Conservation (phyloP, 2,329 filamentous ascomycete genomes). For the Paracorniculantispora psalliotae region DNA sequence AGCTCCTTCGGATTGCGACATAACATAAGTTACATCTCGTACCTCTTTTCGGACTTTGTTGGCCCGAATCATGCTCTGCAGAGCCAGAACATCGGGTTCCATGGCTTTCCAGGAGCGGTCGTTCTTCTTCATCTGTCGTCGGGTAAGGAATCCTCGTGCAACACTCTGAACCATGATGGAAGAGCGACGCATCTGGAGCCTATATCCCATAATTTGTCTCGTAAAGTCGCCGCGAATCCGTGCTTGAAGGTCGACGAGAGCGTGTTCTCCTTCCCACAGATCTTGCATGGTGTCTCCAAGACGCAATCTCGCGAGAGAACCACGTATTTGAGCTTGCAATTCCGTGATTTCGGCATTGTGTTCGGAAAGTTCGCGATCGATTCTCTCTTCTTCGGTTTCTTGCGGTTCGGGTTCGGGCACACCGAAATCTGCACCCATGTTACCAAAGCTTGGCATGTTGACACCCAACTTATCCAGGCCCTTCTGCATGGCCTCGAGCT, state of each 20-base stretch:
- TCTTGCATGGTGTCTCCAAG: slow-evolving; percentile 81
- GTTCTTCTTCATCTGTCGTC: slow-evolving; percentile 56
- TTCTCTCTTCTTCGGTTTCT: slow-evolving; percentile 86
- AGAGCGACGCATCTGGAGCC: slow-evolving; percentile 76
- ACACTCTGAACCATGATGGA: slow-evolving; percentile 75
- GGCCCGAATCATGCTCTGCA: slow-evolving; percentile 78
- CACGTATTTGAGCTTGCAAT: slow-evolving; percentile 80
- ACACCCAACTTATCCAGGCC: slow-evolving; percentile 92
- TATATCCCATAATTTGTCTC: slow-evolving; percentile 76
- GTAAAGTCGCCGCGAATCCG: slow-evolving; percentile 83
- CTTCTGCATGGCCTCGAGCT: slow-evolving; percentile 94
- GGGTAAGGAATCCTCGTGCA: slow-evolving; percentile 68
- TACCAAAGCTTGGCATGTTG: slow-evolving; percentile 95
- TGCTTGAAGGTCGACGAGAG: slow-evolving; percentile 76
- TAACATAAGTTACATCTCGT: slow-evolving; percentile 50
- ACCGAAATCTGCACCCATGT: slow-evolving; percentile 93
- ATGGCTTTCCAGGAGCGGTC: slow-evolving; percentile 65
- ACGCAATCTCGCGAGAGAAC: slow-evolving; percentile 69
- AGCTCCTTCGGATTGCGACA: slow-evolving; percentile 57
- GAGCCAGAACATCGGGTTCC: slow-evolving; percentile 65
- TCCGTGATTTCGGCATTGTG: slow-evolving; percentile 69
- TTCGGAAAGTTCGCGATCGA: slow-evolving; percentile 75
- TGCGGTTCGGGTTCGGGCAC: slow-evolving; percentile 70
- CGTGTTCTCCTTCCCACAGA: slow-evolving; percentile 80
- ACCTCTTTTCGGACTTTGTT: slow-evolving; percentile 58